Base-by-base conservation (phyloP, 352 stramenopile genomes). In the Globisporangium cylindrosporum region DNA sequence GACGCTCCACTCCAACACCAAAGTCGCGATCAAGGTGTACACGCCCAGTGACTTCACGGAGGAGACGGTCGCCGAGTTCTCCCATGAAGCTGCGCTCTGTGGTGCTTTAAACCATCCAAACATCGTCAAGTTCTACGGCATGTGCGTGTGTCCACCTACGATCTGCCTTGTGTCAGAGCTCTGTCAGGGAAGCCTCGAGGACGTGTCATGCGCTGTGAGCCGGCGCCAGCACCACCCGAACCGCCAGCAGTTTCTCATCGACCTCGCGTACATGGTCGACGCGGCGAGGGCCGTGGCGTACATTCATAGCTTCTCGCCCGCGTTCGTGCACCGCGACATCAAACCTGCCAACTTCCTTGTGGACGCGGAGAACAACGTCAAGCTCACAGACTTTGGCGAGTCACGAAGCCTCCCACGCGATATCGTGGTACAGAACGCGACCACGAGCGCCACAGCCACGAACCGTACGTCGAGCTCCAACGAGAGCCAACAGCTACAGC, bases 111-210 rank as follows among this genome's bases (percentile, higher is more conserved):
- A 86, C 34, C 86, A 94, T 59, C 82, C 88, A 1, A 95, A 95
- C 69, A 86, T 95, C 53, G 81, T 92, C 66, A 82, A 78, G 63
- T 95, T 95, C 70, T 90, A 91, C 61, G 88, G 86, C 29, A 89
- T 95, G 80, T 95, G 88, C 56, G 81, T 95, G 14, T 89, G 73
- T 27, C 85, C 85, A 20, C 83, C 86, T 1, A 91, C 84, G 6
- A 88, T 94, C 29, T 92, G 82, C 46, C 60, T 94, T 0, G 81
- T 94, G 4, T 92, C 73, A 12, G 78, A 89, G 69, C 64, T 84
- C 24, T 94, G 79, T 57, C 72, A 68, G 54, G 79, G 64, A 10
- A 84, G 64, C 57, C 73, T 90, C 0, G 80, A 84, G 51, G 79
- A 86, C 7, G 68, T 86, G n/a, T 53, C 53, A 51, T 54, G 67